Evolutionary conservation across 192 early-diverging fungal species (phyloP), one percentile per base, ranked within the genome.

Genomic region (Diversispora epigaea): DNA sequence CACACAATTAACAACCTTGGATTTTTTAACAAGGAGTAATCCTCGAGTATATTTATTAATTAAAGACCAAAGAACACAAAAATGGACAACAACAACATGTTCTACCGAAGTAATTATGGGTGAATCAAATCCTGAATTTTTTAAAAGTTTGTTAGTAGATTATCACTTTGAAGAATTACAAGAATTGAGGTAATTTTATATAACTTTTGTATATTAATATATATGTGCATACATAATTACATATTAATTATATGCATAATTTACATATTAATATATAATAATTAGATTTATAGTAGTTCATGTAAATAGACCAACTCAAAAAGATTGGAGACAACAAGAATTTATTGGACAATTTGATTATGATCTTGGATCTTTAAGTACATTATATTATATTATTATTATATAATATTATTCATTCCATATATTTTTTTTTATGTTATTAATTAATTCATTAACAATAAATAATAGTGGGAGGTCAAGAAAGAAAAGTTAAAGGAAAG

Each of bases 121-220:
- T 55, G 78, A 66, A 25, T 61, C 85, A 46, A 84, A 85, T 68
- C 86, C 86, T 22, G 70, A 71, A 22, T 87, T 86, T 73, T 62
- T 84, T 4, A 83, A 66, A 41, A 62, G 73, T 4, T 64, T 86
- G 11, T 11, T 75, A 8, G 41, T 86, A 4, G 81, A 87, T 67
- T 87, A 80, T 61, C 69, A 62, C 1, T 87, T 87, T 75, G 85
- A 86, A 68, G 78, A 83, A 39, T 76, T 82, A 12, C 77, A 82
- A 61, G 46, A 64, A 39, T 82, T 82, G 7, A 80, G 70, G 72
- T 79, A 77, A 68, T 46, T 12, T 40, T 68, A 14, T 63, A 7
- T 43, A 12, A 40, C 32, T 61, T 11, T 1, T 32, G 10, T 1
- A 67, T 32, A 50, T 22, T 32, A 68, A 43, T 43, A 19, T 21